Conservation (phyloP, 768 basidiomycete species). For the Russula earlei region DNA sequence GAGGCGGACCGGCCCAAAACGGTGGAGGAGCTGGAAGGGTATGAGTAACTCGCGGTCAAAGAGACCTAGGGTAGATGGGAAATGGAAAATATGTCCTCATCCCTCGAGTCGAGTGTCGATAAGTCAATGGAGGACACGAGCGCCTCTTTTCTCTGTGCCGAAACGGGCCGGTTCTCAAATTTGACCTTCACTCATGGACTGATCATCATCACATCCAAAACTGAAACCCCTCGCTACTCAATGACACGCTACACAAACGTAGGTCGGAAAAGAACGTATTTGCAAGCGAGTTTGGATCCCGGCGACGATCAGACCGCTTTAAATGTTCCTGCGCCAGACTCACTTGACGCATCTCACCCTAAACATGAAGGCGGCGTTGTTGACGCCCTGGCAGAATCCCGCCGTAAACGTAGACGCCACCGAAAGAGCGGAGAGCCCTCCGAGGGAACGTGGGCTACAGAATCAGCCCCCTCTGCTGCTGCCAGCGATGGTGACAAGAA, state of each 20-base stretch:
- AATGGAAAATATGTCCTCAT: too few species aligned
- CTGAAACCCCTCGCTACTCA: not conserved
- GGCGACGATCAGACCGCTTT: constrained; percentile 18
- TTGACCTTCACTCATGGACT: too few species aligned
- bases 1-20: constrained; percentile 7
- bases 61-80: not conserved
- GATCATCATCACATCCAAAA: too few species aligned
- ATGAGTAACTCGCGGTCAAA: not conserved
- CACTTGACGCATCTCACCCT: not conserved
- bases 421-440: constrained; percentile 38
- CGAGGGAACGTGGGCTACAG: constrained; percentile 18
- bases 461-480: not conserved
- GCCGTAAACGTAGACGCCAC: constrained; percentile 48
- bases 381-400: constrained; percentile 39
- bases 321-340: constrained; percentile 8
- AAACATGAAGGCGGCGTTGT: constrained; percentile 7
- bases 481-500: constrained; percentile 16
- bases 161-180: too few species aligned
- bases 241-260: constrained; percentile 75
- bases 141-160: too few species aligned
- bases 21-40: constrained; percentile 2
- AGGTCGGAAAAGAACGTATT: constrained; percentile 62
- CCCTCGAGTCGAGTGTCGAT: too few species aligned
- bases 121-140: too few species aligned
- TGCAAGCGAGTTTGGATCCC: constrained; percentile 49